Base-by-base conservation (phyloP, 768 basidiomycete genomes). In the Amylocystis lapponica region DNA sequence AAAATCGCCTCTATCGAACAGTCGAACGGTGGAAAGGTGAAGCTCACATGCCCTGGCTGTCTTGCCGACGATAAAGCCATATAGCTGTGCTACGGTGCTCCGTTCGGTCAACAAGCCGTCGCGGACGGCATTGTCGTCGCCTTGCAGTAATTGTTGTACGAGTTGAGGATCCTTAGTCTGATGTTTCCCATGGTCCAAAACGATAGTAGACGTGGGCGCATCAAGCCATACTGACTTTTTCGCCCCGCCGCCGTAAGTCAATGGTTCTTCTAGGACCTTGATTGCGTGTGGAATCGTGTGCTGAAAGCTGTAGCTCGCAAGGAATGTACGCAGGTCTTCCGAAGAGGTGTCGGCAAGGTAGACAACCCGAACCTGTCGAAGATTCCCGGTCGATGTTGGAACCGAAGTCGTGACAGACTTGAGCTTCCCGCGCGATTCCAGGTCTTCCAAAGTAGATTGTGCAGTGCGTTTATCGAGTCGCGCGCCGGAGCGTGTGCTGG, bases 401-500 rank as follows among this genome's bases (percentile, higher is more conserved):
- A 88, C 63, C 5, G 75, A 70, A 2, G 87, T 86, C 50, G 74
- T 83, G 23, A 90, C 64, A 53, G 79, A 71, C 59, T 80, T 90
- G 47, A 94, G 63, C 49, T 79, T 75, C 7, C 82, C 81, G 23
- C 75, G 77, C 30, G 63, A 69, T 60, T 86, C 81, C 56, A 94
- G 60, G 19, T 61, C 74, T 46, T 74, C 72, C 39, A 88, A 64
- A 0, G 82, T 78, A 5, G 71, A 61, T 21, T 69, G 71, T 22
- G 81, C 74, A 1, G 89, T 89, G 11, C 85, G 74, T 58, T 83
- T 86, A 56, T 92, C 89, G 11, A 81, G 72, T 42, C 73, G 76
- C 27, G 82, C 78, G 8, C 84, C 85, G 12, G 66, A 63, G 17
- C 83, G 81, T 4, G 79, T 78, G 52, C 86, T 90, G 0, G 83